Conservation (phyloP, 2,329 filamentous ascomycete species). For the Aureobasidium mangrovei region DNA sequence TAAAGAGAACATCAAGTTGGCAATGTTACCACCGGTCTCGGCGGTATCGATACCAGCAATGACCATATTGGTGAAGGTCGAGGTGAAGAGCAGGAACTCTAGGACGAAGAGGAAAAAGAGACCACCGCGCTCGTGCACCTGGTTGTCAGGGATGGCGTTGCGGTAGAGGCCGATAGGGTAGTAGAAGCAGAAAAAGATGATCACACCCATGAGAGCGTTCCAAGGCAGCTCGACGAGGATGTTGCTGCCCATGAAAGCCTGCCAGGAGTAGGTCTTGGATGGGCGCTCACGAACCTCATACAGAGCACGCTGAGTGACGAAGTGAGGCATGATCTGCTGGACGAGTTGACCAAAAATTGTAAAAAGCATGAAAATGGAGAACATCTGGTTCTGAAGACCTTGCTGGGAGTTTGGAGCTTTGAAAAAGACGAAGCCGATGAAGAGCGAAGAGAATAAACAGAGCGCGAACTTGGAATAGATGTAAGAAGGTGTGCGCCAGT, state of each 20-base stretch:
- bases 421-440: slow-evolving; percentile 72
- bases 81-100: slow-evolving; percentile 69
- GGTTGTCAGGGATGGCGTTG: slow-evolving; percentile 55
- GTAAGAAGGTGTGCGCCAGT: slow-evolving; percentile 83
- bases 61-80: slow-evolving; percentile 70
- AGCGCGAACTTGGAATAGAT: slow-evolving; percentile 75
- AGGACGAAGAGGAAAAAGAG: slow-evolving; percentile 72
- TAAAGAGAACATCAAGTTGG: slow-evolving; percentile 65
- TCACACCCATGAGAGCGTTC: slow-evolving; percentile 65
- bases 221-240: slow-evolving; percentile 80
- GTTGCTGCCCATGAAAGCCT: slow-evolving; percentile 74
- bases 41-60: slow-evolving; percentile 68
- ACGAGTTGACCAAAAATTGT: slow-evolving; percentile 74
- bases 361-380: slow-evolving; percentile 72
- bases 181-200: slow-evolving; percentile 78
- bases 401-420: slow-evolving; percentile 62
- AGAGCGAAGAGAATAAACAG: slow-evolving; percentile 57
- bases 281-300: slow-evolving; percentile 82
- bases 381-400: slow-evolving; percentile 79
- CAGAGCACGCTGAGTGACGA: slow-evolving; percentile 69
- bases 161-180: slow-evolving; percentile 69
- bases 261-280: slow-evolving; percentile 77
- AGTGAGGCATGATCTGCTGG: slow-evolving; percentile 75
- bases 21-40: slow-evolving; percentile 66
- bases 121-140: slow-evolving; percentile 59